Evolutionary conservation across 2,329 filamentous ascomycete species (phyloP), one percentile per base, ranked within the genome.

Genomic region (Aphanoascus verrucosus): DNA sequence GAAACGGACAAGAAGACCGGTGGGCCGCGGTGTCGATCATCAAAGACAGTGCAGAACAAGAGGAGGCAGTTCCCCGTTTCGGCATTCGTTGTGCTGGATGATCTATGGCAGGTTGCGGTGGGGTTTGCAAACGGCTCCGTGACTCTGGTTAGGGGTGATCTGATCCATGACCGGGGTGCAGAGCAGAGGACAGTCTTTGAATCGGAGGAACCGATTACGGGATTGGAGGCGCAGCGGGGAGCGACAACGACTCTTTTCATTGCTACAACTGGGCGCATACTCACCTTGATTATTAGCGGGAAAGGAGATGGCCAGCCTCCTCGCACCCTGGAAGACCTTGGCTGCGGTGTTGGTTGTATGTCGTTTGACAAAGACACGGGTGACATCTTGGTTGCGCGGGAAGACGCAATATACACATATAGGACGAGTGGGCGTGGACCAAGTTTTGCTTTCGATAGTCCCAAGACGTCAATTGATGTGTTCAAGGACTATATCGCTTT

Each of bases 321-420:
- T 2, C 85, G 90, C 60, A 87, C 88, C 0, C 77, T 97, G 15
- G 93, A 97, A 65, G 90, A 97, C 64, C 77, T 81, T 15, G 93
- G 93, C 1, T 97, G 91, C 64, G 90, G 81, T 9, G 82, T 94
- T n/a, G 90, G 89, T 0, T 98, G 94, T 68, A 95, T 98, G 88
- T 86, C 88, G 0, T 77, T 91, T 11, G 88, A 96, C 67, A 81
- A 79, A 56, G 78, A 80, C 57, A 86, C 83, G 0, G 88, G 86
- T 4, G 88, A 96, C 59, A 83, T 98, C 17, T 80, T 98, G 2
- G 85, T 98, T n/a, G 93, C 85, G 0, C 78, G 93, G 56, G 88
- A 96, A 61, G 94, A 98, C 77, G 93, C 91, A 6, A 85, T 98
- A 52, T 97, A 97, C 70, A 90, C 88, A 55, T 98, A 97, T 69